Base-by-base conservation (phyloP, 2,329 filamentous ascomycete genomes). In the Aureobasidium sp. region DNA sequence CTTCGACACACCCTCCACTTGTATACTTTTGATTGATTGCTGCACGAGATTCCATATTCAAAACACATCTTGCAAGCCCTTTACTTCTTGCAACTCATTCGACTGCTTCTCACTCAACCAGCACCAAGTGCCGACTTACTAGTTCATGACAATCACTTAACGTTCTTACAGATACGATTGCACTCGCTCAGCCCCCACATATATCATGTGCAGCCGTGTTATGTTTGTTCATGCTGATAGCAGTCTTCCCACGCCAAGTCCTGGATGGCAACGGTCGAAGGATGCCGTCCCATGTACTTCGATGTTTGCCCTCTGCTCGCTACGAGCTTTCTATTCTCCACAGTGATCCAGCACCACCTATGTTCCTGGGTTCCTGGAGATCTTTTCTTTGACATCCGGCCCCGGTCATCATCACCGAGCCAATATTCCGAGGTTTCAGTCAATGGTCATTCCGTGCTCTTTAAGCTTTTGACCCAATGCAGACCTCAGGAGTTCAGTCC, bases 381-480 rank as follows among this genome's bases (percentile, higher is more conserved):
- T 54, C 19, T 54, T 9, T 17, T 29, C 22, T 37, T 19, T 31
- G 48, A 22, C 2, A 31, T 42, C 12, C 8, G 7, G 15, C 11
- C 19, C 11, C 24, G 14, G n/a, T 44, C 19, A 17, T 12, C 17
- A 17, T 44, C 17, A 22, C 6, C 50, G 15, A 56, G 37, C 9
- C 22, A 54, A 42, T 42, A n/a, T 19, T 33, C 39, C 19, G 53
- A 45, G n/a, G 39, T 44, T 57, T 35, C 53, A 57, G 39, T 27
- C 40, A 24, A 31, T 22, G 12, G 17, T 48, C 19, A 9, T 48
- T 17, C 24, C 24, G 45, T 48, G 45, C 54, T 39, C n/a, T 37
- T 58, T 58, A 54, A 42, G 19, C 50, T 54, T 54, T 54, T 12
- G 17, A 42, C 42, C 27, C 42, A 42, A 58, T 58, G 54, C 54